Conservation (phyloP, 768 basidiomycete species). For the Trametes punicea region DNA sequence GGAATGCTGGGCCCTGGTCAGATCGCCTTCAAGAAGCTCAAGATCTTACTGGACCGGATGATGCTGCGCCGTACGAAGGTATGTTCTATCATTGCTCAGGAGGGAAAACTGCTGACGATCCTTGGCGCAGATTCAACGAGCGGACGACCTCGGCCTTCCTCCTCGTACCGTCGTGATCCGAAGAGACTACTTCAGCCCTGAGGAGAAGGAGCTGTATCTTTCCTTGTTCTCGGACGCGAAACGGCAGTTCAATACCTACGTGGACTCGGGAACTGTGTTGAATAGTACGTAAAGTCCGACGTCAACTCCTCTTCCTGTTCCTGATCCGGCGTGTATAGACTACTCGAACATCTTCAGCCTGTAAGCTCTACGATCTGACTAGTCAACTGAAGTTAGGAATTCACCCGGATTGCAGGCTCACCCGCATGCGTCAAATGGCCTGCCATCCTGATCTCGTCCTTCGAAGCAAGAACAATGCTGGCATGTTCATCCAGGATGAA, state of each 20-base stretch:
- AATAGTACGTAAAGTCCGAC: conserved; percentile 64
- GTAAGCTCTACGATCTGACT: conserved; percentile 36
- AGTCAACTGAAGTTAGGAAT: too few species aligned
- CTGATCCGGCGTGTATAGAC: conserved; percentile 39
- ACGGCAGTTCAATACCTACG: conserved; percentile 87
- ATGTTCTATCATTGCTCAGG: neutral
- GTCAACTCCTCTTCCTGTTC: neutral
- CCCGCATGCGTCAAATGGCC: conserved; percentile 94
- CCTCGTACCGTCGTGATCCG: conserved; percentile 88
- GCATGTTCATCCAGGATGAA: conserved; percentile 56
- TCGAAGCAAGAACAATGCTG: conserved; percentile 75
- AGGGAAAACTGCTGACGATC: neutral
- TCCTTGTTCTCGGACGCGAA: conserved; percentile 92
- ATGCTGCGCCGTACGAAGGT: conserved; percentile 93
- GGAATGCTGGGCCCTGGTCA: conserved; percentile 80
- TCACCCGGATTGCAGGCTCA: conserved; percentile 50
- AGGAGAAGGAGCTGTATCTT: conserved; percentile 93
- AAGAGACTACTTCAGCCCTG: conserved; percentile 90
- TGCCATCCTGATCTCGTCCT: conserved; percentile 94
- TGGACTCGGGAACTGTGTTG: conserved; percentile 84
- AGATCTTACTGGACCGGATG: conserved; percentile 85
- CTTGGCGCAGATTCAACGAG: conserved; percentile 72
- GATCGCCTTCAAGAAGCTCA: conserved; percentile 88
- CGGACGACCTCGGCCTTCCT: conserved; percentile 94
- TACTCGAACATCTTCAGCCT: conserved; percentile 89